A percentile compares a stretch with the other conserved stretches of the same genome.
Evolutionary conservation across 805 yeast genomes (phyloP).

Genomic region (Diddensiella transvaalensis): DNA sequence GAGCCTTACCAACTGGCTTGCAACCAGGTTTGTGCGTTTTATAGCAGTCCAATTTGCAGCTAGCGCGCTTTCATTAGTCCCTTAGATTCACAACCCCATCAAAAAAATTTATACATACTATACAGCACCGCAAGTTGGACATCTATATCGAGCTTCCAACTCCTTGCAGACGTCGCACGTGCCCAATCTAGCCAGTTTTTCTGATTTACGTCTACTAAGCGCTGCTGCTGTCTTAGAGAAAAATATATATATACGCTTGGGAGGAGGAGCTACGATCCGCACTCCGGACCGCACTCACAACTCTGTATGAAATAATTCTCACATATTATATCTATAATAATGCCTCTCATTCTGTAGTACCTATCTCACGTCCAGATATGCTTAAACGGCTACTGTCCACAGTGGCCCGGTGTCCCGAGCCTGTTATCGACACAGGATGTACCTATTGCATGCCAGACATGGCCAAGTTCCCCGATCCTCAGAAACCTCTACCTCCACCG

Average conservation of each 20-base stretch:
- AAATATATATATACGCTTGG: too few relatives aligned
- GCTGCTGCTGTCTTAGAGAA: too few relatives aligned
- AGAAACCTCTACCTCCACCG: constrained; percentile 42
- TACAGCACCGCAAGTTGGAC: constrained; percentile 46
- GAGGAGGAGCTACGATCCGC: too few relatives aligned
- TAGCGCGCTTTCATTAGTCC: background rate
- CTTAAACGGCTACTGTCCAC: background rate
- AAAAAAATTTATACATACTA: constrained; percentile 22
- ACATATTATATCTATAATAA: too few relatives aligned
- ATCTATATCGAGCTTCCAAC: constrained; percentile 47
- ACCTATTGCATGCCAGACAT: constrained; percentile 53
- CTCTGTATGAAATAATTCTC: too few relatives aligned
- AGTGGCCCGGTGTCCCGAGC: constrained; percentile 45
- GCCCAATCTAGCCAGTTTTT: constrained; percentile 19
- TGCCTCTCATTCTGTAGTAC: too few relatives aligned
- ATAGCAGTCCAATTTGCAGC: constrained; percentile 61
- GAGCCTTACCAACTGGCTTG: too few relatives aligned
- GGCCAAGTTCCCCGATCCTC: constrained; percentile 37
- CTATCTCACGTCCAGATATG: too few relatives aligned
- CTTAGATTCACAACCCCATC: background rate
- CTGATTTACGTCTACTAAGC: background rate
- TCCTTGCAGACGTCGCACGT: constrained; percentile 40
- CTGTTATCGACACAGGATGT: constrained; percentile 56
- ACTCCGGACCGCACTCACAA: too few relatives aligned
- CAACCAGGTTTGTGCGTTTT: constrained; percentile 41